Conservation (phyloP, 1,284 basidiomycete genomes). For the Melampsora occidentalis region DNA sequence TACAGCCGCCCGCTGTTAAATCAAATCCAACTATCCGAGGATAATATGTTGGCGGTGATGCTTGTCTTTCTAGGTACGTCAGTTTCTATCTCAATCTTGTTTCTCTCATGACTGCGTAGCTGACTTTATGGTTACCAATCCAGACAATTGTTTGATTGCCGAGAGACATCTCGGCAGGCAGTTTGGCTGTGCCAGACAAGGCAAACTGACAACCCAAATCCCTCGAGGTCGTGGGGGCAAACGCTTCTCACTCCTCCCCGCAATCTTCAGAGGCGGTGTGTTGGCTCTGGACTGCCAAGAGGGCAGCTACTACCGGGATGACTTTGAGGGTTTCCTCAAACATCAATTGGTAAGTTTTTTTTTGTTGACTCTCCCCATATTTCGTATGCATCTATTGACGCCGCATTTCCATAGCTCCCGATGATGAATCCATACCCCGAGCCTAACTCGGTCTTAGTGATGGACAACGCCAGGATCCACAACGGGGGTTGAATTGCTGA, state of each 20-base stretch:
- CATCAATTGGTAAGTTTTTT: not conserved
- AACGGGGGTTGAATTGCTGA: not conserved
- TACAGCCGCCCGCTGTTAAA: too few relatives aligned
- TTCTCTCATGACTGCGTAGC: too few relatives aligned
- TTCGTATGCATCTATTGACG: too few relatives aligned
- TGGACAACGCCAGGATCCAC: too few relatives aligned
- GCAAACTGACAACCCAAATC: not conserved
- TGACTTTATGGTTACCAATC: too few relatives aligned
- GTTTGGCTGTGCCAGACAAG: not conserved
- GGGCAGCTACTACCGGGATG: not conserved
- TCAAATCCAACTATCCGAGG: too few relatives aligned
- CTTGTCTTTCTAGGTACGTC: too few relatives aligned
- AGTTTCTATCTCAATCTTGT: too few relatives aligned
- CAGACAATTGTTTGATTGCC: too few relatives aligned
- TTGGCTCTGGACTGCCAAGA: not conserved
- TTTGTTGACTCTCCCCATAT: not conserved
- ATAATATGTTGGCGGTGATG: too few relatives aligned
- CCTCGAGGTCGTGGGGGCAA: not conserved
- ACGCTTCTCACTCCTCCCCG: not conserved
- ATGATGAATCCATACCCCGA: not conserved
- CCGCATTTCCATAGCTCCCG: not conserved
- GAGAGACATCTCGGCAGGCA: too few relatives aligned
- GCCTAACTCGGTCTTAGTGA: not conserved
- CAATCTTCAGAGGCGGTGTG: not conserved
- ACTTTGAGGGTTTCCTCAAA: constrained; percentile 4